Conservation (phyloP, 75 land plant genomes). For the Larix kaempferi region DNA sequence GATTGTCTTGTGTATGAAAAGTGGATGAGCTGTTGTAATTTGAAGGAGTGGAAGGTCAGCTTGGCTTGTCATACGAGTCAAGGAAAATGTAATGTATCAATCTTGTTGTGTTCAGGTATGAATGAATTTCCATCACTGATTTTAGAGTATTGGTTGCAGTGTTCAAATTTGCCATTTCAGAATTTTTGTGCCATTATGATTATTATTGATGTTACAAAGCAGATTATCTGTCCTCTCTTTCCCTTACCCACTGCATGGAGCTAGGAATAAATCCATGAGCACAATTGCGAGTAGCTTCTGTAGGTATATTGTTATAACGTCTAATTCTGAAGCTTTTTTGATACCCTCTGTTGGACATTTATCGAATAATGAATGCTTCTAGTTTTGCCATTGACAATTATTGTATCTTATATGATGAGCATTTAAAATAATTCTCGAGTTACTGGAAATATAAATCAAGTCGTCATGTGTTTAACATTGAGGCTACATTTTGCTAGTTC, state of each 20-base stretch:
- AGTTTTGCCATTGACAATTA: neutral
- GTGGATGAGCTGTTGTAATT: constrained; percentile 1
- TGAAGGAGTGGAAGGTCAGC: constrained; percentile 9
- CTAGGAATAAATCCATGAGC: neutral
- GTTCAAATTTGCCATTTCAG: neutral
- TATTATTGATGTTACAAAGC: neutral
- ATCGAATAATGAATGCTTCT: neutral
- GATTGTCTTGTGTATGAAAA: constrained; percentile 1
- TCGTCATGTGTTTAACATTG: neutral
- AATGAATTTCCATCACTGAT: constrained; percentile 9
- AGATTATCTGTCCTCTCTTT: neutral
- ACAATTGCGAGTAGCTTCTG: neutral
- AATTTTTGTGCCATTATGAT: neutral
- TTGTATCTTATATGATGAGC: neutral
- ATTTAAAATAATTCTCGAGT: neutral
- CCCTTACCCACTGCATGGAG: neutral
- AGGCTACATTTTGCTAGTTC: neutral
- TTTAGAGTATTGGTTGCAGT: constrained; percentile 1
- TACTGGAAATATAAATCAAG: neutral
- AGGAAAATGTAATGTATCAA: constrained; percentile 11
- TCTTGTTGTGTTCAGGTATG: constrained; percentile 7
- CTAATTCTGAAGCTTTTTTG: neutral
- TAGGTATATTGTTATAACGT: neutral
- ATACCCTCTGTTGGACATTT: neutral
- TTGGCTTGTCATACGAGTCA: constrained; percentile 7